Conservation (phyloP, 306 rosid species). For the Cucurbita argyrosperma region DNA sequence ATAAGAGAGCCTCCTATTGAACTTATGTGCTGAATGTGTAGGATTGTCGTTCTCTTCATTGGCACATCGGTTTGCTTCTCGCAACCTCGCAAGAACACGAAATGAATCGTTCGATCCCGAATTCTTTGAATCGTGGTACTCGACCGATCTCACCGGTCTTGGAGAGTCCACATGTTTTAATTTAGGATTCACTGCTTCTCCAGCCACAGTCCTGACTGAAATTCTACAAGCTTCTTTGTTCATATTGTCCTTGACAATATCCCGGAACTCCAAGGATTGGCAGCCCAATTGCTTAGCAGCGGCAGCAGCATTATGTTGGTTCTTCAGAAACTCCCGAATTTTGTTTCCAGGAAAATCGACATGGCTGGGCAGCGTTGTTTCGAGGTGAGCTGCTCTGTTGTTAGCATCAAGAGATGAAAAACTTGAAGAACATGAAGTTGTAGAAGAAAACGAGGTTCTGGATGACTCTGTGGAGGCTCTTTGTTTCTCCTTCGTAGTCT, state of each 20-base stretch:
- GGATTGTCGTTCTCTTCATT: slow-evolving; percentile 14
- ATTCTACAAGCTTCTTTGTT: slow-evolving; percentile 39
- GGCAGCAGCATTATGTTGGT: slow-evolving; percentile 13
- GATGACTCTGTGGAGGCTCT: slow-evolving; percentile 58
- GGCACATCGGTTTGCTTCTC: slow-evolving; percentile 31
- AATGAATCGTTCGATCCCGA: slow-evolving; percentile 27
- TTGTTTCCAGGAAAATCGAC: slow-evolving; percentile 10
- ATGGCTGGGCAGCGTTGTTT: slow-evolving; percentile 23
- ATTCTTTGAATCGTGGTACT: slow-evolving; percentile 5
- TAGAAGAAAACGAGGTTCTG: slow-evolving; percentile 42
- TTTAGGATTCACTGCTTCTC: slow-evolving; percentile 24
- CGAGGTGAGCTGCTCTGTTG: slow-evolving; percentile 31
- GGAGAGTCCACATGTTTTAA: slow-evolving; percentile 67
- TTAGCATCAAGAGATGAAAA: slow-evolving; percentile 51
- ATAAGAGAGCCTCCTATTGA: slow-evolving; percentile 50
- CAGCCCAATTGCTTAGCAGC: slow-evolving; percentile 4
- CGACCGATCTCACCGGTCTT: slow-evolving; percentile 34
- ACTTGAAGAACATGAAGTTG: slow-evolving; percentile 72
- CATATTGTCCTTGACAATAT: slow-evolving; percentile 36
- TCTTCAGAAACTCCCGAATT: slow-evolving; percentile 14
- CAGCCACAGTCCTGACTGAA: slow-evolving; percentile 36
- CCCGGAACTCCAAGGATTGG: slow-evolving; percentile 25
- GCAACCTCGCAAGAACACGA: slow-evolving; percentile 24
- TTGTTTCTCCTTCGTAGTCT: slow-evolving; percentile 30
- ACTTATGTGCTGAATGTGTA: slow-evolving; percentile 9